Conservation (phyloP, 768 basidiomycete genomes). For the Lentinula lateritia region DNA sequence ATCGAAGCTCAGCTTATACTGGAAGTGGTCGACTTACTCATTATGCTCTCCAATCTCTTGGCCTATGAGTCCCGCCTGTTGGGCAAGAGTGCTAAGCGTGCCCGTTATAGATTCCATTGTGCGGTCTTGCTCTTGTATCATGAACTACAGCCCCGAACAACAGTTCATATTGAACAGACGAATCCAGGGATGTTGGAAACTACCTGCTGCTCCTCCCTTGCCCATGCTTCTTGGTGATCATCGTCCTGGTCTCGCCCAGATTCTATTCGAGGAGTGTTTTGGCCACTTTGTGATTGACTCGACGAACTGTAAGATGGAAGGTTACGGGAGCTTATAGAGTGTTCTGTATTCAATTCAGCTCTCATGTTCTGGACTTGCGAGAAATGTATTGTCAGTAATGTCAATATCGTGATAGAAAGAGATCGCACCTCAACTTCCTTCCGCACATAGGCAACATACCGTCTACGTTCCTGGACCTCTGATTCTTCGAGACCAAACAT, state of each 20-base stretch:
- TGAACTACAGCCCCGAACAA: slow-evolving; percentile 43
- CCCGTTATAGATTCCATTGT: slow-evolving; percentile 86
- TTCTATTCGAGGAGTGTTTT: slow-evolving; percentile 29
- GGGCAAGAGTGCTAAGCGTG: slow-evolving; percentile 75
- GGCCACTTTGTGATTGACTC: slow-evolving; percentile 18
- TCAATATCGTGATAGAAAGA: slow-evolving; percentile 3
- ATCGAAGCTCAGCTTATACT: not conserved
- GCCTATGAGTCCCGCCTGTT: slow-evolving; percentile 94
- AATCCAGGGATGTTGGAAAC: slow-evolving; percentile 8
- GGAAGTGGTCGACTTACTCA: slow-evolving; percentile 46
- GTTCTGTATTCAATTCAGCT: slow-evolving; percentile 40
- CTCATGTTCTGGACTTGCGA: slow-evolving; percentile 70
- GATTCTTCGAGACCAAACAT: slow-evolving; percentile 76
- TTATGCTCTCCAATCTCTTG: slow-evolving; percentile 89
- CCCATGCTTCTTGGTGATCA: slow-evolving; percentile 76
- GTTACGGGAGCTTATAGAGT: slow-evolving; percentile 15
- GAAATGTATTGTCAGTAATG: slow-evolving; percentile 14
- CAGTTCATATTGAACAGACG: not conserved
- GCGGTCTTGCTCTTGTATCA: slow-evolving; percentile 85
- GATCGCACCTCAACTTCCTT: slow-evolving; percentile 71
- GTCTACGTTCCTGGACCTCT: slow-evolving; percentile 72
- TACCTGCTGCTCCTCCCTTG: slow-evolving; percentile 81
- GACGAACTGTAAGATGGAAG: slow-evolving; percentile 15
- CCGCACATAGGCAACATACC: slow-evolving; percentile 71
- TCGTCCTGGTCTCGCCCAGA: slow-evolving; percentile 29